These are phyloP conservation scores for Pichia sp. DNA, from an alignment of 1,139 yeast genomes.

Conservation along the genomic window DNA sequence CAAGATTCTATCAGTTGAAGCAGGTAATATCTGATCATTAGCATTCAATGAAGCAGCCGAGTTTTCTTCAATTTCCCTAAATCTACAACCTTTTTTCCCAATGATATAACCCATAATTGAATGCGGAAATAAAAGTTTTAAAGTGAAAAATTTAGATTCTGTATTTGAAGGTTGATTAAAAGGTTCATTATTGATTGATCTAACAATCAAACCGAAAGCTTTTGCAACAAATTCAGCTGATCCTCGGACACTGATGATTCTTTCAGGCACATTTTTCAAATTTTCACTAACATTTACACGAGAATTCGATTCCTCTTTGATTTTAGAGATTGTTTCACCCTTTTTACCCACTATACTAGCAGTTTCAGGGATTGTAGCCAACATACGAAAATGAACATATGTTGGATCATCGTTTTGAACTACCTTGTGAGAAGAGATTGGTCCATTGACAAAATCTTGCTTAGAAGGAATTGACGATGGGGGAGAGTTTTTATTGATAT, in stretches of 20 bases:
- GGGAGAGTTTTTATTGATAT: neutral
- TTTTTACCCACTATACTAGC: conserved; percentile 69
- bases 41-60: conserved; percentile 79
- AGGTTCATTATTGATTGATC: conserved; percentile 63
- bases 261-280: conserved; percentile 63
- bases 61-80: conserved; percentile 75
- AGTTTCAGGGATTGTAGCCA: conserved; percentile 73
- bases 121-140: conserved; percentile 69
- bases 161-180: conserved; percentile 56
- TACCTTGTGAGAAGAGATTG: conserved; percentile 28
- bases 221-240: conserved; percentile 74
- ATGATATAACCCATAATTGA: conserved; percentile 76
- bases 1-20: conserved; percentile 72
- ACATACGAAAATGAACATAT: conserved; percentile 62
- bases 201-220: conserved; percentile 69
- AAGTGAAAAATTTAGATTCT: conserved; percentile 46
- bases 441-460: conserved; percentile 15
- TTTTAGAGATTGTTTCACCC: conserved; percentile 62
- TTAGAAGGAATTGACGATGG: conserved; percentile 12
- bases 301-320: conserved; percentile 60
- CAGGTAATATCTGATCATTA: conserved; percentile 67
- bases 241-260: conserved; percentile 73
- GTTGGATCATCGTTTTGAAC: conserved; percentile 44
- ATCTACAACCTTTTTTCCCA: conserved; percentile 69
- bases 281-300: conserved; percentile 75